These are phyloP conservation scores for Emergomyces orientalis DNA, from an alignment of 2,329 filamentous ascomycete species.

Conservation along the genomic window DNA sequence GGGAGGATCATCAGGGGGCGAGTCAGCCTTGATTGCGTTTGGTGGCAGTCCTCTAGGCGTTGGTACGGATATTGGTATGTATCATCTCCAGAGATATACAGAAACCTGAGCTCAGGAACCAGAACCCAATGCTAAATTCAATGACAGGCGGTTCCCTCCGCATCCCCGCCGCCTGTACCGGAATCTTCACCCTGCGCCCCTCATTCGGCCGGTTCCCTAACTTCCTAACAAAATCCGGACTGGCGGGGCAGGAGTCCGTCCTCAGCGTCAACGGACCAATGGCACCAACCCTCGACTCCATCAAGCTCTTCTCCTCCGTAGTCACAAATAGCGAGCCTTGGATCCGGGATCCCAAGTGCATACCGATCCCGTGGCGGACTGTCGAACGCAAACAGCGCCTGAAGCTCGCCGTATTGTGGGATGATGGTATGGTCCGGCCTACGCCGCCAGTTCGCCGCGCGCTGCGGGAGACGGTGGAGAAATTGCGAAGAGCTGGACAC, in stretches of 20 bases:
- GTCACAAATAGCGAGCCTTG: slow-evolving; percentile 30
- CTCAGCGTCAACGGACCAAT: slow-evolving; percentile 33
- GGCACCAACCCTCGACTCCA: slow-evolving; percentile 25
- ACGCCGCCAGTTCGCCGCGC: slow-evolving; percentile 39
- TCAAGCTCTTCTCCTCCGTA: slow-evolving; percentile 29
- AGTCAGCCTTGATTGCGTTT: slow-evolving; percentile 29
- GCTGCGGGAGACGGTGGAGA: slow-evolving; percentile 26
- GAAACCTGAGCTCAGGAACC: not conserved
- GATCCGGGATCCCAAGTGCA: slow-evolving; percentile 30
- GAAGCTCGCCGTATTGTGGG: slow-evolving; percentile 29
- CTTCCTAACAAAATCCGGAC: slow-evolving; percentile 43
- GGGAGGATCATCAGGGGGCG: slow-evolving; percentile 33
- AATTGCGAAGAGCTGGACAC: slow-evolving; percentile 30
- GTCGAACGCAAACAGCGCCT: slow-evolving; percentile 27
- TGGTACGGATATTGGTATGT: slow-evolving; percentile 34
- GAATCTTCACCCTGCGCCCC: slow-evolving; percentile 44
- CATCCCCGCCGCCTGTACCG: slow-evolving; percentile 45
- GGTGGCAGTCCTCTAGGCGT: slow-evolving; percentile 30
- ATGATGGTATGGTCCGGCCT: slow-evolving; percentile 44
- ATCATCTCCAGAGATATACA: not conserved
- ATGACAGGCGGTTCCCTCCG: slow-evolving; percentile 32
- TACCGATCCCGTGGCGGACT: slow-evolving; percentile 32
- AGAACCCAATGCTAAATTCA: not conserved
- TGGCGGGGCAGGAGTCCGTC: slow-evolving; percentile 34
- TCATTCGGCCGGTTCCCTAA: slow-evolving; percentile 48